A percentile compares a stretch with the other conserved stretches of the same genome.
Evolutionary conservation across 768 basidiomycete species (phyloP).

Genomic region (Hericium erinaceus): DNA sequence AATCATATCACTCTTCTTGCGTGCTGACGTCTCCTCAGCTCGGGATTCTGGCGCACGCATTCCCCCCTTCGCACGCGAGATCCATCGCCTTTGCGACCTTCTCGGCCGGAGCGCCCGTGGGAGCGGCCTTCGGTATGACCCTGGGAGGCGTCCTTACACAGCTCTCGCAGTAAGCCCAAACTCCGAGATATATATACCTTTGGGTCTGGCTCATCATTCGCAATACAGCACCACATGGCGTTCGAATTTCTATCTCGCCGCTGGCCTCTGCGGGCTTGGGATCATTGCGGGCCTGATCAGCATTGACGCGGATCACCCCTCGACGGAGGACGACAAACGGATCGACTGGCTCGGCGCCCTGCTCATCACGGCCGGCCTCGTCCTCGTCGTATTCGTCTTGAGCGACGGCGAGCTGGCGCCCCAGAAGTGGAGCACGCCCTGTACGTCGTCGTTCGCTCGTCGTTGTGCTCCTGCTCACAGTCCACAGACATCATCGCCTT

Average conservation of each 20-base stretch:
- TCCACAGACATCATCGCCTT: conserved; percentile 59
- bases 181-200: background rate
- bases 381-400: conserved; percentile 65
- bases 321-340: conserved; percentile 25
- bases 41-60: conserved; percentile 75
- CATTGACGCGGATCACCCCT: conserved; percentile 48
- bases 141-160: conserved; percentile 65
- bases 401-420: conserved; percentile 55
- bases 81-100: conserved; percentile 78
- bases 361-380: conserved; percentile 54
- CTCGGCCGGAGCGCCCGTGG: conserved; percentile 77
- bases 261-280: conserved; percentile 46
- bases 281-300: conserved; percentile 42
- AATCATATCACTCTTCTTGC: background rate
- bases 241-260: conserved; percentile 49
- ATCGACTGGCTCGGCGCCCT: conserved; percentile 75
- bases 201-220: background rate
- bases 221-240: conserved; percentile 47
- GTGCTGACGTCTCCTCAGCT: conserved; percentile 31
- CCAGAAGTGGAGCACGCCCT: conserved; percentile 50
- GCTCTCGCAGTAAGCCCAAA: conserved; percentile 3
- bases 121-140: conserved; percentile 59
- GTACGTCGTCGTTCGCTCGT: conserved; percentile 24
- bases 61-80: conserved; percentile 58
- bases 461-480: background rate